phyloP scores from a whole-genome alignment of 2,329 filamentous ascomycete species.

The Scedosporium aurantiacum region DNA sequence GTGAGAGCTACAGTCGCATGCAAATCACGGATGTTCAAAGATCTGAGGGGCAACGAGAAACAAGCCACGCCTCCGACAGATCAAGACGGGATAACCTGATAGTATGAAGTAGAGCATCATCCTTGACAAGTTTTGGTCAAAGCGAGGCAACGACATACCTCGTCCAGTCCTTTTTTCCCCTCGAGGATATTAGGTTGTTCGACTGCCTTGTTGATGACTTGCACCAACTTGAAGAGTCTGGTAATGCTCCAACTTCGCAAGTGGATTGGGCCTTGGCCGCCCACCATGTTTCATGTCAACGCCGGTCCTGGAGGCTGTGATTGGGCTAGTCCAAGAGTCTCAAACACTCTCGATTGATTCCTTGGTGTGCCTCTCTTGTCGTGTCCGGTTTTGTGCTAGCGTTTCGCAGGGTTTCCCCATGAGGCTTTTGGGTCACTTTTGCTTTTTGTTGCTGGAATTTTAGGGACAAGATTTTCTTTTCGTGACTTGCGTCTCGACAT shows the following conservation, averaged over 20 bases:
- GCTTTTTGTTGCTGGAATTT: background rate
- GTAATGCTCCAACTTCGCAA: background rate
- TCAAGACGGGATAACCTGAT: too few species aligned
- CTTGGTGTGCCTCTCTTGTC: background rate
- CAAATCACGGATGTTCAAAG: background rate
- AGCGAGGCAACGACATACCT: too few species aligned
- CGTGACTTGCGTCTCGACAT: background rate
- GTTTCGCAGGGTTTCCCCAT: background rate
- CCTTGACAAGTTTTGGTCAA: too few species aligned
- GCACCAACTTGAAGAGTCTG: background rate
- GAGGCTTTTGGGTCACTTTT: background rate
- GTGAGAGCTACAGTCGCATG: background rate
- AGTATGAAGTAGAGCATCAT: too few species aligned
- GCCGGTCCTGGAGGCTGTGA: background rate
- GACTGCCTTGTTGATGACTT: too few species aligned
- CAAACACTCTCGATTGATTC: background rate
- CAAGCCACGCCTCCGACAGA: too few species aligned
- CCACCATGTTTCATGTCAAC: conserved; percentile 7
- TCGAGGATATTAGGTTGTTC: too few species aligned
- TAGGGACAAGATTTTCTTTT: background rate
- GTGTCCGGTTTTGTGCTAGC: background rate
- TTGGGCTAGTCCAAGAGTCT: conserved; percentile 2
- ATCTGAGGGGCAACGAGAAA: background rate
- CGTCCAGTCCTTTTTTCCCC: too few species aligned
- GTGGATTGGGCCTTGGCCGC: conserved; percentile 3